Base-by-base conservation (phyloP, 179 eudicot species). In the Heliamphora pulchella region DNA sequence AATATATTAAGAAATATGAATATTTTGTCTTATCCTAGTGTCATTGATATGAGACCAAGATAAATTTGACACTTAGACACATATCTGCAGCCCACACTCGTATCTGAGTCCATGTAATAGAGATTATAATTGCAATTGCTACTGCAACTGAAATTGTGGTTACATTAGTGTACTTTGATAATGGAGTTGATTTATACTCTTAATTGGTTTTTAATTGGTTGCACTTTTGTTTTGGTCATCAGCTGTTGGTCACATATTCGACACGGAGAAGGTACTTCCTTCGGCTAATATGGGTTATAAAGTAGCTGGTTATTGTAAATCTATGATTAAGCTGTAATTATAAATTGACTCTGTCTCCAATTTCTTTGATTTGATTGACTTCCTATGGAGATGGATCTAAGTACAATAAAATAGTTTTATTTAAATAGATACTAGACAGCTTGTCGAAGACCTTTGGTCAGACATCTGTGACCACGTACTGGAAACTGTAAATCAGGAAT, bases 211-310 rank as follows among this genome's bases (percentile, higher is more conserved):
- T 31, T 89, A 74, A 75, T 78, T 72, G 80, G 62, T 81, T 85
- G 63, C 82, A 71, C 79, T 53, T 79, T 87, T 85, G 71, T 82
- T 80, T 86, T 88, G 82, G 81, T 87, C 75, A 83, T 81, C 97
- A 94, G 98, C 88, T 82, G 84, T 93, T 80, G 93, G 96, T 51
- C 94, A 94, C 85, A 82, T 94, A 74, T 87, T 90, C 74, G 96
- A 93, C 75, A 82, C 93, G 58, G 83, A 84, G 79, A 93, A 93
- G 98, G 98, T 93, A 90, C 71, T 69, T 62, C 64, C 17, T 31
- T 80, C 67, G 46, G 59, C 69, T 39, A 68, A 4, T 7, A 14
- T 64, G 64, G 3, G 47, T 11, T 78, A 15, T 4, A 15, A 39
- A 74, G 63, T 74, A 74, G 22, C 31, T 54, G 20, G 5, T 44